phyloP scores from a whole-genome alignment of 441 rosid genomes.

The Raphanus hybrid region DNA sequence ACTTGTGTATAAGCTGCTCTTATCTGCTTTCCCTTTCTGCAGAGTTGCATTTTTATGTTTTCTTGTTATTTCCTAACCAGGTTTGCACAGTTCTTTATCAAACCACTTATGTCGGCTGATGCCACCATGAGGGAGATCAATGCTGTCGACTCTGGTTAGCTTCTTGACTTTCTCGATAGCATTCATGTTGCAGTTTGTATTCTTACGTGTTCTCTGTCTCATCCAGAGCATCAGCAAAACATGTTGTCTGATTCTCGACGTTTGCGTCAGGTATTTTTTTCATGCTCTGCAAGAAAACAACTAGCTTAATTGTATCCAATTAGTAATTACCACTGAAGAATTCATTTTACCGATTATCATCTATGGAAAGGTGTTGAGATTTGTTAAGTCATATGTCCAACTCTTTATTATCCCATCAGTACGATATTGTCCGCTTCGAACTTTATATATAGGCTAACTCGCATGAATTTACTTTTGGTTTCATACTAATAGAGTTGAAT shows the following conservation, averaged over 20 bases:
- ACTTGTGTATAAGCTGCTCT: background rate
- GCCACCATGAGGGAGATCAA: conserved; percentile 85
- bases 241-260: conserved; percentile 77
- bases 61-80: conserved; percentile 43
- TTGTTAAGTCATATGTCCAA: no score
- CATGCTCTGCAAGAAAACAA: no score
- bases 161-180: conserved; percentile 6
- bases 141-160: conserved; percentile 88
- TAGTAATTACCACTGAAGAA: background rate
- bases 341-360: background rate
- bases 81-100: conserved; percentile 80
- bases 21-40: background rate
- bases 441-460: no score
- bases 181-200: background rate
- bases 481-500: no score
- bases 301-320: background rate
- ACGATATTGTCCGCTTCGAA: no score
- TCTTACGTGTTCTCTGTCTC: conserved; percentile 3
- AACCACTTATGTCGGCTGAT: conserved; percentile 87
- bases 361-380: background rate
- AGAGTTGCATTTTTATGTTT: background rate
- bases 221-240: conserved; percentile 82
- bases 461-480: no score
- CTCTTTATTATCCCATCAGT: no score
- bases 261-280: conserved; percentile 53